phyloP scores from a whole-genome alignment of 805 yeast species.

The Kodamaea kaohsiungensis region DNA sequence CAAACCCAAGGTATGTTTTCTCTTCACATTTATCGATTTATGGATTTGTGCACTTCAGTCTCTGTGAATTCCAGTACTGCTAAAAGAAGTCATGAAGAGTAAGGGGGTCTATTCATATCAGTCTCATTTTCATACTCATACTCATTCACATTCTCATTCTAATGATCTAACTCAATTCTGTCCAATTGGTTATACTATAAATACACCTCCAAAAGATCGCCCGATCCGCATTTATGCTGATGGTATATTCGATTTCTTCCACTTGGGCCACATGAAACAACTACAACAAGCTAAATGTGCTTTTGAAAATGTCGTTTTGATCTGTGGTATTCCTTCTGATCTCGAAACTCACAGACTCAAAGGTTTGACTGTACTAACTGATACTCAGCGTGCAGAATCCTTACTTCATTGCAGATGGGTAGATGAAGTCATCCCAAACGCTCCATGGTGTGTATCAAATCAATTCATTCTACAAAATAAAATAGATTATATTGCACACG shows the following conservation, averaged over 20 bases:
- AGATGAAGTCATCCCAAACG: slow-evolving; percentile 89
- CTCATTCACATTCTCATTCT: too few species aligned
- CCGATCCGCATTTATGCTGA: slow-evolving; percentile 95
- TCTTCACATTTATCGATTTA: too few species aligned
- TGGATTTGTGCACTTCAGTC: too few species aligned
- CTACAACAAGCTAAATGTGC: slow-evolving; percentile 94
- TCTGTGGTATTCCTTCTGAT: slow-evolving; percentile 91
- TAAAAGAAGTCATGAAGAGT: too few species aligned
- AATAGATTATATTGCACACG: not conserved
- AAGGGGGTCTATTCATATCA: too few species aligned
- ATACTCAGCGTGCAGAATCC: slow-evolving; percentile 84
- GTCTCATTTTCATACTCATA: too few species aligned
- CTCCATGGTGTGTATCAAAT: slow-evolving; percentile 93
- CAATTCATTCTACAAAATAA: slow-evolving; percentile 52
- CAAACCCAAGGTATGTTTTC: too few species aligned
- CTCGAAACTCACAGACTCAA: slow-evolving; percentile 11
- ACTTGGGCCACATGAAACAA: slow-evolving; percentile 96
- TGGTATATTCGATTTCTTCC: slow-evolving; percentile 97
- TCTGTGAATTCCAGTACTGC: too few species aligned
- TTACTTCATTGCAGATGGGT: slow-evolving; percentile 94
- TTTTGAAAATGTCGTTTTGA: slow-evolving; percentile 76
- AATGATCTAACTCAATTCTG: not conserved
- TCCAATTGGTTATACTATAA: not conserved
- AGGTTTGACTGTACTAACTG: slow-evolving; percentile 47
- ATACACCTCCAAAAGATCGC: slow-evolving; percentile 45